Percentiles rank a stretch among this genome's conserved stretches.
phyloP scores from a whole-genome alignment of 352 stramenopile species.

The Phytophthora aleatoria region DNA sequence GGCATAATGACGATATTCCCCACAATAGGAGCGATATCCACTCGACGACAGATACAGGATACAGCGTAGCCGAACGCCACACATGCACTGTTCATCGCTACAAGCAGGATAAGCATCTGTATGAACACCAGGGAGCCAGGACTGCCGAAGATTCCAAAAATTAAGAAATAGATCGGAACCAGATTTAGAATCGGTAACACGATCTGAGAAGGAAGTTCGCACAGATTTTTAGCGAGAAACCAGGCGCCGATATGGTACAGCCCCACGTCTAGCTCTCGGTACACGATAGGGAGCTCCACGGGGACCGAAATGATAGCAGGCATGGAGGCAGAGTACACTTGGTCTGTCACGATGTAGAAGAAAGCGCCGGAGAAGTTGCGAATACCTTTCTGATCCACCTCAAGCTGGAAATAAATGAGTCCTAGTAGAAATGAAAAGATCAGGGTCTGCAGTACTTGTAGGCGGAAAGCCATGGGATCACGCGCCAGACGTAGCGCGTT shows the following conservation, averaged over 20 bases:
- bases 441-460: constrained; percentile 37
- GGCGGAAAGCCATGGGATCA: constrained; percentile 35
- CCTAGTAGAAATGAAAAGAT: constrained; percentile 43
- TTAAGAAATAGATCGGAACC: constrained; percentile 42
- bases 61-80: constrained; percentile 51
- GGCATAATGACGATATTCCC: constrained; percentile 53
- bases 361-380: constrained; percentile 47
- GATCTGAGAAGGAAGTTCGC: constrained; percentile 39
- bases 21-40: constrained; percentile 52
- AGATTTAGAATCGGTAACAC: constrained; percentile 40
- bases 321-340: constrained; percentile 40
- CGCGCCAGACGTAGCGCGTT: constrained; percentile 40
- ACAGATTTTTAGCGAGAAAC: constrained; percentile 53
- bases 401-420: constrained; percentile 52
- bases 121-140: constrained; percentile 33
- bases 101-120: constrained; percentile 33
- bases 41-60: constrained; percentile 39
- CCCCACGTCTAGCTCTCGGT: constrained; percentile 39
- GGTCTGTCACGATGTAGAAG: constrained; percentile 54
- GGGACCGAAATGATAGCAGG: constrained; percentile 49
- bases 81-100: constrained; percentile 41
- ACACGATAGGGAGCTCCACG: constrained; percentile 45
- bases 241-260: constrained; percentile 43
- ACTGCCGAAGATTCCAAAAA: constrained; percentile 29
- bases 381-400: constrained; percentile 41